Evolutionary conservation across 345 rosid species (phyloP).

Genomic region (Gossypium sturtianum): DNA sequence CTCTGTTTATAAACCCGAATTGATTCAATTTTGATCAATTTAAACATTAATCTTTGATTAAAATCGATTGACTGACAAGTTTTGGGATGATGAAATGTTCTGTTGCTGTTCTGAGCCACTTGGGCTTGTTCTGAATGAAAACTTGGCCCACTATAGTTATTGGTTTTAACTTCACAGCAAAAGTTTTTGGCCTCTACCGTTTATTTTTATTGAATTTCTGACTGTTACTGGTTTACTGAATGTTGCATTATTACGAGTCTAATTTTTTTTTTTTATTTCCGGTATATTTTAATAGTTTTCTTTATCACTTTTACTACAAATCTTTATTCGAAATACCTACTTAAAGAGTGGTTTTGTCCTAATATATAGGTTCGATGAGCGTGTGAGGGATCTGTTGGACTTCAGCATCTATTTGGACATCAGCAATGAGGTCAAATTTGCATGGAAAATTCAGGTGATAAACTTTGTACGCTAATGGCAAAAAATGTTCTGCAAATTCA

Average conservation of each 20-base stretch:
- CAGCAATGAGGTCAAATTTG: conserved; percentile 94
- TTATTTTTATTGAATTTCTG: background rate
- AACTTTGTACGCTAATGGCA: conserved; percentile 3
- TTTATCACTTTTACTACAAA: background rate
- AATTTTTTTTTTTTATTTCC: background rate
- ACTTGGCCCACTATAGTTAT: background rate
- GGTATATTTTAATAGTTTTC: background rate
- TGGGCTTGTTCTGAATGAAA: background rate
- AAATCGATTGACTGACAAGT: background rate
- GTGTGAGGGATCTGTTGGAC: conserved; percentile 84
- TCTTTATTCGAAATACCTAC: background rate
- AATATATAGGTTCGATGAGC: conserved; percentile 64
- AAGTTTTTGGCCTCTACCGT: background rate
- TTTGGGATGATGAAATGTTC: background rate
- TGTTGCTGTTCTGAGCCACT: background rate
- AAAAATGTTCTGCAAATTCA: background rate
- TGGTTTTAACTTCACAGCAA: background rate
- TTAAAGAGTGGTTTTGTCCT: background rate
- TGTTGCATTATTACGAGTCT: background rate
- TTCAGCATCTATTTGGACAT: conserved; percentile 96
- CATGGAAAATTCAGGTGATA: conserved; percentile 75
- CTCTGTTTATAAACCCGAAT: background rate
- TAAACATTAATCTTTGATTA: background rate
- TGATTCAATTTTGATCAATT: background rate
- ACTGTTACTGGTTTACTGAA: background rate